Percentiles rank a stretch among this genome's conserved stretches.
phyloP scores from a whole-genome alignment of 768 basidiomycete genomes.

The Agaricus blazei region DNA sequence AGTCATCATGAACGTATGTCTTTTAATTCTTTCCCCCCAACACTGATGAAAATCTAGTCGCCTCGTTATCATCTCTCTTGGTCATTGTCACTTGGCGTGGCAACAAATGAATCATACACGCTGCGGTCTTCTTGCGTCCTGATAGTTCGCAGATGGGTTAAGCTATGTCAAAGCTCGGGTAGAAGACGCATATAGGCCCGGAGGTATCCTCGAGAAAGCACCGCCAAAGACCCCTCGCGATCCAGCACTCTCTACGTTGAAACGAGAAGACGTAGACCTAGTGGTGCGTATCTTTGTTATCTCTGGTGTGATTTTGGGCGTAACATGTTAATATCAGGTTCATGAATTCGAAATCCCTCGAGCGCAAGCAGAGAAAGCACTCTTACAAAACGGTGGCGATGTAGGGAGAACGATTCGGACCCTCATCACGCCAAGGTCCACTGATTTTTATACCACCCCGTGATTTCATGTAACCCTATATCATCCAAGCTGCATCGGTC shows the following conservation, averaged over 20 bases:
- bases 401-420: conserved; percentile 44
- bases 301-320: not conserved
- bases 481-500: no score
- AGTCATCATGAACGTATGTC: conserved; percentile 61
- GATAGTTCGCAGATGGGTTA: conserved; percentile 59
- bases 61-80: not conserved
- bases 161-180: conserved; percentile 64
- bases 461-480: not conserved
- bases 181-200: conserved; percentile 57
- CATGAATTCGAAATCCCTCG: conserved; percentile 62
- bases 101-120: not conserved
- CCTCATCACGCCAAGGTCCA: conserved; percentile 22
- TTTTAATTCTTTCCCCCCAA: not conserved
- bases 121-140: not conserved
- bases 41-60: not conserved
- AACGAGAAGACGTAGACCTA: conserved; percentile 61
- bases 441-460: not conserved
- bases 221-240: conserved; percentile 45
- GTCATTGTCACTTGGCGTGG: not conserved
- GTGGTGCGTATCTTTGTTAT: conserved; percentile 37
- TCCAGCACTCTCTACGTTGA: conserved; percentile 28
- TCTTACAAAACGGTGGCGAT: conserved; percentile 50
- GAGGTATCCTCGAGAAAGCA: conserved; percentile 52
- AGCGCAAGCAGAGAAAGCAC: conserved; percentile 51
- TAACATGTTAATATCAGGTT: conserved; percentile 30